Percentiles rank a stretch among this genome's conserved stretches.
phyloP scores from a whole-genome alignment of 306 rosid genomes.

The Vachellia collinsii region DNA sequence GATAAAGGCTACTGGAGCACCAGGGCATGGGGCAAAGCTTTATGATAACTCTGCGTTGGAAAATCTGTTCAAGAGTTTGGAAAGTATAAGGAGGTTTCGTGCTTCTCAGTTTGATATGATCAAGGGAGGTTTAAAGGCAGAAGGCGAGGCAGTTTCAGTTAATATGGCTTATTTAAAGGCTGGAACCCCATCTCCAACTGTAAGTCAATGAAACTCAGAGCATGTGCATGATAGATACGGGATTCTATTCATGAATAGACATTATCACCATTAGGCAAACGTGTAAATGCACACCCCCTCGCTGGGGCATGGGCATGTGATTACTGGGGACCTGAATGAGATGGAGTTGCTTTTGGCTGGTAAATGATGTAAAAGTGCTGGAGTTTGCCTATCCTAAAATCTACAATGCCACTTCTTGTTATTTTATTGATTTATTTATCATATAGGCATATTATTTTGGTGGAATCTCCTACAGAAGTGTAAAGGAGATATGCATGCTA shows the following conservation, averaged over 20 bases:
- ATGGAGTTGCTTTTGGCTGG: slow-evolving; percentile 11
- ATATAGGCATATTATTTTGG: neutral
- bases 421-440: neutral
- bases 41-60: slow-evolving; percentile 91
- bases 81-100: slow-evolving; percentile 70
- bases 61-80: slow-evolving; percentile 85
- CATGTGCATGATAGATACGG: neutral
- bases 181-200: slow-evolving; percentile 86
- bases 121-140: slow-evolving; percentile 78
- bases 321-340: neutral
- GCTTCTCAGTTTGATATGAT: slow-evolving; percentile 80
- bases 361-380: neutral
- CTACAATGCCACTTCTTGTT: neutral
- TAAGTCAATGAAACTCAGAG: slow-evolving; percentile 33
- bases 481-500: neutral
- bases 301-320: slow-evolving; percentile 1
- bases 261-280: neutral
- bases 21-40: slow-evolving; percentile 93
- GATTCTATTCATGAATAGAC: slow-evolving; percentile 19
- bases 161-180: slow-evolving; percentile 84
- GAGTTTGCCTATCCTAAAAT: neutral
- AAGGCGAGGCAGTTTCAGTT: slow-evolving; percentile 82
- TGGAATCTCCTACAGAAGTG: neutral
- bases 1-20: slow-evolving; percentile 81
- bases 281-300: neutral